A percentile compares a stretch with the other conserved stretches of the same genome.
Conservation (phyloP, 2,329 filamentous ascomycete genomes). For the Teratosphaeria destructans region DNA sequence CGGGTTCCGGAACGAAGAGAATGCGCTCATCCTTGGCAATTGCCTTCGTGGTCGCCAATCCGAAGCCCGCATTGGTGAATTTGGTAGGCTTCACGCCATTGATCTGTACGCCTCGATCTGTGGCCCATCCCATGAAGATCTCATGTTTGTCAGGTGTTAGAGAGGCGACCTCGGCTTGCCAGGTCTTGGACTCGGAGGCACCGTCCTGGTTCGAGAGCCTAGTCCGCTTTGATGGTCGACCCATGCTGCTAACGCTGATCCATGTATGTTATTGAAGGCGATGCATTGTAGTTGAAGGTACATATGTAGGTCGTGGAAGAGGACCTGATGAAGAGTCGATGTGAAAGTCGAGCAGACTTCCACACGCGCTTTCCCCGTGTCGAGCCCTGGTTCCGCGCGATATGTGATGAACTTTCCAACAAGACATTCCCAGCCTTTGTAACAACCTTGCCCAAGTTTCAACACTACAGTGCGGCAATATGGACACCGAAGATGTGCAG, state of each 20-base stretch:
- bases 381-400: background rate
- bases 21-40: constrained; percentile 54
- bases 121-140: constrained; percentile 59
- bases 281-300: background rate
- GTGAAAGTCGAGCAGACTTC: background rate
- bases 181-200: background rate
- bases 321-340: background rate
- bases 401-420: background rate
- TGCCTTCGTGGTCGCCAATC: constrained; percentile 59
- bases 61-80: constrained; percentile 28
- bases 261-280: background rate
- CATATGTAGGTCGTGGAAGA: background rate
- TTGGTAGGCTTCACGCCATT: constrained; percentile 55
- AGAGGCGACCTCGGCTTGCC: background rate
- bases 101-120: constrained; percentile 52
- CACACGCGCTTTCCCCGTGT: background rate
- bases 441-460: background rate
- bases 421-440: background rate
- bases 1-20: constrained; percentile 52
- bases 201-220: background rate
- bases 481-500: constrained; percentile 50
- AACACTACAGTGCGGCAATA: constrained; percentile 19
- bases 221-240: constrained; percentile 1
- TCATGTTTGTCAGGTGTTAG: constrained; percentile 30
- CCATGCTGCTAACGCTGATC: background rate